Evolutionary conservation across 2,329 filamentous ascomycete species (phyloP), one percentile per base, ranked within the genome.

Genomic region (Chrysoporthe austroafricana): DNA sequence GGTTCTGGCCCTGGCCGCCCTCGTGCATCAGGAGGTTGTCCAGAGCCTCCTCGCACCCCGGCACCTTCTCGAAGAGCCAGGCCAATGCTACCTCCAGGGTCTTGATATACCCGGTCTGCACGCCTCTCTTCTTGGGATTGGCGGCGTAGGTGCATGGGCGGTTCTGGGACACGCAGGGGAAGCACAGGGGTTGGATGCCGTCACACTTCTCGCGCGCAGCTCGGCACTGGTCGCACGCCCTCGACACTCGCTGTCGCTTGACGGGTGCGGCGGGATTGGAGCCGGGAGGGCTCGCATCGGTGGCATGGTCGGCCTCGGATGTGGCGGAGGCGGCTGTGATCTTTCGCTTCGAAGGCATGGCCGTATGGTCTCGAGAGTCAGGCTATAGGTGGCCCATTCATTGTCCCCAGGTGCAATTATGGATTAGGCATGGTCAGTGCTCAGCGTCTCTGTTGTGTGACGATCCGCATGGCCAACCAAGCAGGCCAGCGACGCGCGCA

Each of bases 21-120:
- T 82, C 78, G 26, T 81, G 77, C 9, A 81, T 82, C 66, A 91
- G 79, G 62, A 89, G 78, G 8, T 78, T 78, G 60, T 86, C 83
- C 34, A 92, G 81, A 16, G 84, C 82, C 63, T 83, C 80, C 76
- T 92, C 89, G 60, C 83, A 84, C 11, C 84, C 86, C 16, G 86
- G 83, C 46, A 88, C 84, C 65, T 86, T 85, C 68, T 87, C 84
- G 69, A 92, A 90, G 1, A 91, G 79, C 82, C 88, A 88, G 14
- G 88, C 89, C 65, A 91, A 82, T 11, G 89, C 85, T 56, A 91
- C 77, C 76, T 94, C 91, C 21, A 94, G 81, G 0, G 90, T 90
- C 44, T 91, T 86, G 65, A 94, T 90, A 74, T 94, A 93, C 18
- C 92, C 91, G n/a, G 91, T 91, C 73, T 91, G 91, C 13, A 94